Evolutionary conservation across 202 grass and related monocot species (phyloP).

Genomic region (Hordeum pubiflorum): DNA sequence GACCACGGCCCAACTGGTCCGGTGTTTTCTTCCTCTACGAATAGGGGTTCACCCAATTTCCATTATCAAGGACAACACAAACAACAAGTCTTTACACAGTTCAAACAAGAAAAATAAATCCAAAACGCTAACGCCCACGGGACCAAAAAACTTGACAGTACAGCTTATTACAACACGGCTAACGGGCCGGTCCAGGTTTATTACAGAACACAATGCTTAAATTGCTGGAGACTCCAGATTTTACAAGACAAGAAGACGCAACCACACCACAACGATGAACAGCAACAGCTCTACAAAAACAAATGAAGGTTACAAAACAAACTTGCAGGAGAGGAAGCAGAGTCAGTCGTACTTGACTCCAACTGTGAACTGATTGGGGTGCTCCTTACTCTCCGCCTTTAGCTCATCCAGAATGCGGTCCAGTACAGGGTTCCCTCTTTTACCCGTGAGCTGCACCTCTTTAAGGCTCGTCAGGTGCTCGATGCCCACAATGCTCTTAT

Average conservation of each 20-base stretch:
- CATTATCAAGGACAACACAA: no score
- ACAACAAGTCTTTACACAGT: no score
- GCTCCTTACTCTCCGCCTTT: background rate
- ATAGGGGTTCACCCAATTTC: no score
- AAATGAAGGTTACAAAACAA: background rate
- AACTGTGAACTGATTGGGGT: background rate
- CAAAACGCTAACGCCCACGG: no score
- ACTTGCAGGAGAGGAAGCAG: background rate
- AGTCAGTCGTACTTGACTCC: background rate
- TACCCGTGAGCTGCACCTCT: no score
- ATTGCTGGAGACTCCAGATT: background rate
- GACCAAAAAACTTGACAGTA: no score
- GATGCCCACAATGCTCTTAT: background rate
- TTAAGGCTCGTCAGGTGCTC: background rate
- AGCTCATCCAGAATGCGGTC: background rate
- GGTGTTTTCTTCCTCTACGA: no score
- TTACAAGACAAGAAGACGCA: background rate
- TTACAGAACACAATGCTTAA: background rate
- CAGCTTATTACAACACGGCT: no score
- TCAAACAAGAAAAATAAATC: no score
- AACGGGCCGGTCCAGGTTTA: no score
- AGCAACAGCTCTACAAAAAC: no score
- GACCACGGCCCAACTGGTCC: no score
- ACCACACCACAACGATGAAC: background rate
- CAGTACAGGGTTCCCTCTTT: background rate